These are phyloP conservation scores for Nannizziopsis barbatae DNA, from an alignment of 2,329 filamentous ascomycete species.

Conservation along the genomic window DNA sequence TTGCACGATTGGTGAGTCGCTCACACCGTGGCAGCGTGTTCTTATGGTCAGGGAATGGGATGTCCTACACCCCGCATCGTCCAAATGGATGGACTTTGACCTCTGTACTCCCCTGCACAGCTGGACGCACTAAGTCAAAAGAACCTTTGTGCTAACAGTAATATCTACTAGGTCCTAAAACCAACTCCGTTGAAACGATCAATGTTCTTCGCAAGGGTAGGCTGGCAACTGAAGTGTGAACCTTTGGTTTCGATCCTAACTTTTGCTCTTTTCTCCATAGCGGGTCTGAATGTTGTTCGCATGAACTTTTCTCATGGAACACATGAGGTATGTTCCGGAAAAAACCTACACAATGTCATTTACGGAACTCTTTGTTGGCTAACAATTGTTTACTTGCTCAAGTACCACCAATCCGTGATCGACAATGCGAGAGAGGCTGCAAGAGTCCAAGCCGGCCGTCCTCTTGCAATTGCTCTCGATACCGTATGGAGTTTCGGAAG, in stretches of 20 bases:
- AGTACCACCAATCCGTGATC: conserved; percentile 97
- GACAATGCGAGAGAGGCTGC: conserved; percentile 88
- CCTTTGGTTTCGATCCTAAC: neutral
- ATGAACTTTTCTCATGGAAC: conserved; percentile 98
- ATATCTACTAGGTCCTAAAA: conserved; percentile 63
- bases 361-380: neutral
- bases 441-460: conserved; percentile 63
- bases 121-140: no score
- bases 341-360: neutral
- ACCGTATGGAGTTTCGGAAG: conserved; percentile 48
- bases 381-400: conserved; percentile 6
- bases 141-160: neutral
- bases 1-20: conserved; percentile 70
- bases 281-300: conserved; percentile 93
- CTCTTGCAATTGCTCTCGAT: conserved; percentile 86
- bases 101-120: neutral
- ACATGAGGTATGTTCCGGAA: conserved; percentile 50
- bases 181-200: conserved; percentile 94
- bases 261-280: conserved; percentile 27
- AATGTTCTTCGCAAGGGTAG: conserved; percentile 68
- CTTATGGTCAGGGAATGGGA: no score
- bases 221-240: conserved; percentile 5
- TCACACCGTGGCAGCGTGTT: neutral
- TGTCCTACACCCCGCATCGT: conserved; percentile 2
- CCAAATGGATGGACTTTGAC: neutral